Evolutionary conservation across 1,284 basidiomycete genomes (phyloP).

Genomic region (Puccinia triticina): DNA sequence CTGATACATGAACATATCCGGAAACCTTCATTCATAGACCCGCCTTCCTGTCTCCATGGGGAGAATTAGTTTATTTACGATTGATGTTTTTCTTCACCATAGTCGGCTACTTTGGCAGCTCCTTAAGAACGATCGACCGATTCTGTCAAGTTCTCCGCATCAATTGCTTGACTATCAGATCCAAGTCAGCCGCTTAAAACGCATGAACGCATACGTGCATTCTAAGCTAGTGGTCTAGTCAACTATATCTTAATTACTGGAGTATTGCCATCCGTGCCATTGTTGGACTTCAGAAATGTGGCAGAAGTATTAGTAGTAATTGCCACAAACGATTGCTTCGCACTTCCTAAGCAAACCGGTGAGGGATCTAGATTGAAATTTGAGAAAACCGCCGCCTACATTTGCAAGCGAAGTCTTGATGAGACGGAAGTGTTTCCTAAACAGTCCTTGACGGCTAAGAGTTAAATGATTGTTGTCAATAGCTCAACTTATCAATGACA

Average conservation of each 20-base stretch:
- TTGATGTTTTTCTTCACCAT: conserved; percentile 38
- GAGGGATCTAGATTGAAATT: no score
- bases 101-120: conserved; percentile 30
- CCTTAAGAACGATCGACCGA: conserved; percentile 39
- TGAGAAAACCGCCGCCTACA: no score
- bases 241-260: background rate
- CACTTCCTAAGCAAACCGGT: background rate
- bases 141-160: conserved; percentile 43
- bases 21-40: conserved; percentile 24
- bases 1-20: conserved; percentile 1
- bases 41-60: conserved; percentile 39
- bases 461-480: no score
- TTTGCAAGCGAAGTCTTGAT: no score
- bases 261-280: background rate
- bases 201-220: background rate
- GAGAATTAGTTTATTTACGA: conserved; percentile 42
- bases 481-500: no score
- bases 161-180: conserved; percentile 45
- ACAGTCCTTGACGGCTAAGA: no score
- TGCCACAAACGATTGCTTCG: background rate
- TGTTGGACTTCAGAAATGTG: background rate
- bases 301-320: background rate
- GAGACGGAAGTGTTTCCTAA: no score
- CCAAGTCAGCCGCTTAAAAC: background rate
- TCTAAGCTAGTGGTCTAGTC: background rate